phyloP scores from a whole-genome alignment of 2,329 filamentous ascomycete species.

The Xylariaceae sp. region DNA sequence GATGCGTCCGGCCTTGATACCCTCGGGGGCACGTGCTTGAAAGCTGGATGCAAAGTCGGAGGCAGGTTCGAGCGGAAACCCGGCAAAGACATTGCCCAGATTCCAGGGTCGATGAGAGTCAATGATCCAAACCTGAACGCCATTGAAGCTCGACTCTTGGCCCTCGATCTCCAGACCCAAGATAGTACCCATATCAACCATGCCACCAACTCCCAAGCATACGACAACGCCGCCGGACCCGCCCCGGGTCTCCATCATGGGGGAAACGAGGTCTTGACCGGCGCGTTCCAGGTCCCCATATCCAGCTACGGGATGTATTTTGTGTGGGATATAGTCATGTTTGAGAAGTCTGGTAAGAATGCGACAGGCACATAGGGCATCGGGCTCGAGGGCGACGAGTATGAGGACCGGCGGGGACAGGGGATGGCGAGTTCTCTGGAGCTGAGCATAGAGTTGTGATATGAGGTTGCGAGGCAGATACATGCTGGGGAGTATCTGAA shows the following conservation, averaged over 20 bases:
- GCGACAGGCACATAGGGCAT: constrained; percentile 90
- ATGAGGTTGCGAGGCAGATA: constrained; percentile 90
- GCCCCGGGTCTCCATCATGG: constrained; percentile 81
- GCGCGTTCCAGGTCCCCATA: constrained; percentile 84
- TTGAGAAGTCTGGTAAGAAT: constrained; percentile 92
- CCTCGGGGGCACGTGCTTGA: constrained; percentile 52
- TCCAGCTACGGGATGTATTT: constrained; percentile 90
- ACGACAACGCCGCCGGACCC: constrained; percentile 86
- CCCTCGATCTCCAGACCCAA: constrained; percentile 69
- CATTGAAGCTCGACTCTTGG: constrained; percentile 65
- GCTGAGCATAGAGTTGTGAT: constrained; percentile 85
- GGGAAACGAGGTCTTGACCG: constrained; percentile 72
- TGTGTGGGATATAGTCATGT: constrained; percentile 95
- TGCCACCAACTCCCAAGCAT: constrained; percentile 86
- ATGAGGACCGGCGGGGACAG: constrained; percentile 86
- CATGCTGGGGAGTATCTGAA: constrained; percentile 54
- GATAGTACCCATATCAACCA: constrained; percentile 80
- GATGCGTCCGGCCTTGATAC: constrained; percentile 71
- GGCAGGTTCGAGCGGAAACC: constrained; percentile 54
- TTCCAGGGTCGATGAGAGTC: constrained; percentile 95
- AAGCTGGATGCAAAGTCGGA: constrained; percentile 44
- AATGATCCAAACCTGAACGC: constrained; percentile 93
- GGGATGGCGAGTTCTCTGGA: constrained; percentile 82
- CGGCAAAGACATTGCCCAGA: constrained; percentile 85
- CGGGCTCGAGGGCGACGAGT: constrained; percentile 88